Conservation (phyloP, 768 basidiomycete species). For the Amanita pseudoporphyria region DNA sequence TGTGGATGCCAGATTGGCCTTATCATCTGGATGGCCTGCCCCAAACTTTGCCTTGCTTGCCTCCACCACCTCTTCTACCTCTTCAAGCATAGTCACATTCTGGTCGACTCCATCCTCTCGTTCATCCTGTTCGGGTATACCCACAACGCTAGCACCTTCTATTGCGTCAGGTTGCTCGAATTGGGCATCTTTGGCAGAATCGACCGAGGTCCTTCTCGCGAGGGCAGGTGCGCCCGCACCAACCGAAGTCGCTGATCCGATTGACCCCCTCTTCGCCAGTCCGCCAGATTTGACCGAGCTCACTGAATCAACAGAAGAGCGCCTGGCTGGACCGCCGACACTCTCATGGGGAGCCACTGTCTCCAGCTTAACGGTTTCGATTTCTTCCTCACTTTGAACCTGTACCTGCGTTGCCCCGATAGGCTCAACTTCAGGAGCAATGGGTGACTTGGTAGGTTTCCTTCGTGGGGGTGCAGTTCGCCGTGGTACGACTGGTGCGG, state of each 20-base stretch:
- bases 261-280: neutral
- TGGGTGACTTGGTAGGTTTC: conserved; percentile 44
- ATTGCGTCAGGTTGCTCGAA: neutral
- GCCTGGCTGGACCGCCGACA: neutral
- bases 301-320: conserved; percentile 4
- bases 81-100: neutral
- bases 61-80: neutral
- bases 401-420: conserved; percentile 7
- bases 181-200: conserved; percentile 2
- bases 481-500: conserved; percentile 63
- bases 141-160: neutral
- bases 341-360: neutral
- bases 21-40: conserved; percentile 1
- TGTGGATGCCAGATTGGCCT: neutral
- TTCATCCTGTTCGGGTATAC: conserved; percentile 5
- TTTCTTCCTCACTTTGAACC: too few species aligned
- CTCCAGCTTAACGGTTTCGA: neutral
- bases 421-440: conserved; percentile 5
- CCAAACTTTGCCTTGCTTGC: neutral
- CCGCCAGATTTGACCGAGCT: conserved; percentile 1
- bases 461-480: conserved; percentile 68
- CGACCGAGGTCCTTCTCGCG: neutral
- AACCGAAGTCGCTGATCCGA: neutral
- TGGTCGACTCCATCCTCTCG: conserved; percentile 5
- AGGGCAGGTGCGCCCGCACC: neutral